Conservation (phyloP, 257 asterid species). For the Fraxinus anomala region DNA sequence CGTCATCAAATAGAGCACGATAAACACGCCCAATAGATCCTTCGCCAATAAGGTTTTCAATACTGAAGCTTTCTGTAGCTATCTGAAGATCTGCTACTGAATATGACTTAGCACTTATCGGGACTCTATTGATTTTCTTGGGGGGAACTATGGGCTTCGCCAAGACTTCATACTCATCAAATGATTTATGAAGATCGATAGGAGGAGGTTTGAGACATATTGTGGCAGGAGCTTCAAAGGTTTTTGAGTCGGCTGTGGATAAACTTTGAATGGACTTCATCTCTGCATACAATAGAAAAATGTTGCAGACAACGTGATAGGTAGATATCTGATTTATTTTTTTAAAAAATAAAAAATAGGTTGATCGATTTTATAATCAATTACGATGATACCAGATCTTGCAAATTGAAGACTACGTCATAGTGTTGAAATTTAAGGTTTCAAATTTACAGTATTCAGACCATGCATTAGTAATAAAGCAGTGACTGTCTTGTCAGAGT, state of each 20-base stretch:
- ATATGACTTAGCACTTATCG: conserved; percentile 61
- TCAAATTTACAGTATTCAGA: not conserved
- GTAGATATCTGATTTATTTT: not conserved
- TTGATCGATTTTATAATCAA: not conserved
- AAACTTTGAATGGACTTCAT: conserved; percentile 56
- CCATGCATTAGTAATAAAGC: not conserved
- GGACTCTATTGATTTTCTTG: conserved; percentile 59
- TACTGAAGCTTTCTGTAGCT: conserved; percentile 86
- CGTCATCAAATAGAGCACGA: conserved; percentile 77
- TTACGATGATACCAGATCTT: not conserved
- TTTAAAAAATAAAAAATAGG: no score
- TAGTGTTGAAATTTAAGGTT: not conserved
- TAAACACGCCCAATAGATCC: conserved; percentile 88
- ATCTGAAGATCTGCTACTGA: conserved; percentile 90
- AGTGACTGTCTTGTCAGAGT: not conserved
- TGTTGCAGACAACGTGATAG: not conserved
- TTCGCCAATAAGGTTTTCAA: conserved; percentile 81
- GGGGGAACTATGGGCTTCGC: conserved; percentile 62
- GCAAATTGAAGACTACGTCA: not conserved
- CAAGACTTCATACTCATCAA: conserved; percentile 69
- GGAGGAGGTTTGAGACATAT: conserved; percentile 85
- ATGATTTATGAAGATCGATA: conserved; percentile 70
- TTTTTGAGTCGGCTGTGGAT: conserved; percentile 43
- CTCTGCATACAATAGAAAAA: conserved; percentile 46
- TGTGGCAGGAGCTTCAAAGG: conserved; percentile 61